These are phyloP conservation scores for Geosmithia morbida DNA, from an alignment of 2,329 filamentous ascomycete genomes.

Conservation along the genomic window DNA sequence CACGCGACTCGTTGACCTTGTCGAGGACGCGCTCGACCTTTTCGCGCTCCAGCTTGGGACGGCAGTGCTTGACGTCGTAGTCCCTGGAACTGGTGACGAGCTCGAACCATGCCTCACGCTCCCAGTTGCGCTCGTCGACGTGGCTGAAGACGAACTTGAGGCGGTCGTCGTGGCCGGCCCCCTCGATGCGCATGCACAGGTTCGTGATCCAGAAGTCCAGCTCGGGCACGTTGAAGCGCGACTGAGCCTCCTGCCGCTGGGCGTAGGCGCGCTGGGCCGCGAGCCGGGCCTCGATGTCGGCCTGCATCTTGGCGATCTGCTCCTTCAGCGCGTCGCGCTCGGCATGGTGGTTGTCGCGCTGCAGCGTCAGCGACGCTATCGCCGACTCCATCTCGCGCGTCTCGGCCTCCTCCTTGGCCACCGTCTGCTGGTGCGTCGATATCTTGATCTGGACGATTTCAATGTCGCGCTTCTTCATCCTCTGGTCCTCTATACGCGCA, in stretches of 20 bases:
- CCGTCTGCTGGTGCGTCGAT: conserved; percentile 54
- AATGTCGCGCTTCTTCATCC: conserved; percentile 77
- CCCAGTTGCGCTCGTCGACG: conserved; percentile 76
- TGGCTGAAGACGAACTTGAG: conserved; percentile 85
- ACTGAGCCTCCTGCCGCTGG: conserved; percentile 65
- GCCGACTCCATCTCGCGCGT: conserved; percentile 58
- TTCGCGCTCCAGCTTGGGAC: conserved; percentile 70
- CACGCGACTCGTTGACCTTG: conserved; percentile 65
- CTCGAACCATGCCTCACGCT: conserved; percentile 87
- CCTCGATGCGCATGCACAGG: conserved; percentile 78
- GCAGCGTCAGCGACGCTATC: conserved; percentile 40
- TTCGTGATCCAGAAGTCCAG: conserved; percentile 93
- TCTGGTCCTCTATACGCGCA: conserved; percentile 59
- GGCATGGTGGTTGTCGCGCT: conserved; percentile 46
- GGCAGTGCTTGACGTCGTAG: conserved; percentile 69
- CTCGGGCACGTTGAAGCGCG: conserved; percentile 81
- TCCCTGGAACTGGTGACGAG: conserved; percentile 67
- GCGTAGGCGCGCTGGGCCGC: conserved; percentile 62
- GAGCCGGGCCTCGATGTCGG: conserved; percentile 52
- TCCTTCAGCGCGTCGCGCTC: conserved; percentile 40
- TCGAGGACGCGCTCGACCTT: conserved; percentile 66
- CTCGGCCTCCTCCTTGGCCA: conserved; percentile 66
- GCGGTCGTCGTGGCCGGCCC: conserved; percentile 68
- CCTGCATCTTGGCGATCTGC: conserved; percentile 54
- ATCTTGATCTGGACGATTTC: conserved; percentile 66